These are phyloP conservation scores for Epichloe gansuensis DNA, from an alignment of 2,329 filamentous ascomycete species.

Conservation along the genomic window DNA sequence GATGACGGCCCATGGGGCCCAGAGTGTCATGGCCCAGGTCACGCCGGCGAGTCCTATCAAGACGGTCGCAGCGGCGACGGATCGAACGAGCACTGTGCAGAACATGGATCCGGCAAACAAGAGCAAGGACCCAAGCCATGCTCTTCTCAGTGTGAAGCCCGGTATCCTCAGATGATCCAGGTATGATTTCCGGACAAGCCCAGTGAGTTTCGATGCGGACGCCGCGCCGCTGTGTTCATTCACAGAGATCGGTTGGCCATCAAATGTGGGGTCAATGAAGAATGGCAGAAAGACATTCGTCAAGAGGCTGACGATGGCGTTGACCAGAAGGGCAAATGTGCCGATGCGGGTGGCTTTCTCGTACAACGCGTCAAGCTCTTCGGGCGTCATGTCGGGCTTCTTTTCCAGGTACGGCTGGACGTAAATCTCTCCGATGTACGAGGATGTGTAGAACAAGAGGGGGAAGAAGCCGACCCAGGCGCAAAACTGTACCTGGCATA, in stretches of 20 bases:
- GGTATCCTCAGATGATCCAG: conserved; percentile 60
- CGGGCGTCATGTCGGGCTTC: conserved; percentile 64
- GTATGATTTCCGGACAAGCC: conserved; percentile 22
- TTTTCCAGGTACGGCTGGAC: conserved; percentile 66
- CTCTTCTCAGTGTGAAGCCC: conserved; percentile 72
- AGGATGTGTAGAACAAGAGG: conserved; percentile 89
- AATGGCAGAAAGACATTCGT: conserved; percentile 78
- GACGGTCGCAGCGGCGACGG: conserved; percentile 57
- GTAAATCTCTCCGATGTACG: conserved; percentile 87
- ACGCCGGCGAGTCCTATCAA: conserved; percentile 75
- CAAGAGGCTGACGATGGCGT: conserved; percentile 70
- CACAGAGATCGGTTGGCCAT: conserved; percentile 24
- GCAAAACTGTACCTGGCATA: conserved; percentile 72
- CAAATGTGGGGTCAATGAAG: conserved; percentile 72
- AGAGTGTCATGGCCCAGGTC: conserved; percentile 84
- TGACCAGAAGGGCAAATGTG: conserved; percentile 79
- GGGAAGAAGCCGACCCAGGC: conserved; percentile 96
- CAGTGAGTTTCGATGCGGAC: background rate
- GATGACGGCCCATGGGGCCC: conserved; percentile 93
- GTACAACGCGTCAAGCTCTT: conserved; percentile 67
- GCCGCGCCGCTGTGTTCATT: background rate
- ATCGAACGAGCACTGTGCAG: conserved; percentile 65
- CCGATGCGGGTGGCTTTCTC: conserved; percentile 77
- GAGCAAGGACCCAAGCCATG: conserved; percentile 78
- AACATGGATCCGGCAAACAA: conserved; percentile 74